Evolutionary conservation across 768 basidiomycete genomes (phyloP), one percentile per base, ranked within the genome.

Genomic region (Pulveroboletus sp.): DNA sequence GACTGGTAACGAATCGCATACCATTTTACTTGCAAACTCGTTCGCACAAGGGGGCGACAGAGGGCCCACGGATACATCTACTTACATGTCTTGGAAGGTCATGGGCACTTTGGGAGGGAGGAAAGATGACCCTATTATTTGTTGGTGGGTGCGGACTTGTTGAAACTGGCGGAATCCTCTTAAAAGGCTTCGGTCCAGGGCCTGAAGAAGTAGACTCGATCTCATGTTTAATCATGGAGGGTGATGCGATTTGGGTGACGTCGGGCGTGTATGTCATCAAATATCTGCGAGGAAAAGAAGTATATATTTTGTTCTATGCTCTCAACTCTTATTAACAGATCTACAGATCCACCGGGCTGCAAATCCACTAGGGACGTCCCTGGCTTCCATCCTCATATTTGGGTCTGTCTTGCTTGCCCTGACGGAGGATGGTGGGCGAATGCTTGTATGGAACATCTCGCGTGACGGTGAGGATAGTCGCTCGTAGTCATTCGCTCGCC

Each of bases 41-140:
- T 47, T 82, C 88, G 1, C 76, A 84, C 61, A 94, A 93, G 65
- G 90, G 90, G 24, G 82, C 90, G 18, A 80, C 89, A 1, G 86
- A 86, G 17, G 89, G 87, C 3, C 93, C 94, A 1, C 79, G 81
- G 41, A 75, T 94, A 50, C 86, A 92, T 54, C 72, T 98, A 38
- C 69, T 96, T 31, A 94, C 92, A 10, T 93, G 89, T 60, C 70
- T 97, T 8, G 94, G 95, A 6, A 81, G 74, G 50, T 81, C 89
- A 56, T 98, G 94, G 94, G 89, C 93, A 15, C 73, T 96, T 62
- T 98, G 95, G 95, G 93, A 96, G 59, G 94, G 92, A 18, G 89
- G 84, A 26, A 93, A 86, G 70, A 93, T 98, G 90, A 77, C 76
- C 30, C 70, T 98, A 49, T 76, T 97, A 33, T 98, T 99, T 65